These are phyloP conservation scores for Gillenia trifoliata DNA, from an alignment of 306 rosid species.

Conservation along the genomic window DNA sequence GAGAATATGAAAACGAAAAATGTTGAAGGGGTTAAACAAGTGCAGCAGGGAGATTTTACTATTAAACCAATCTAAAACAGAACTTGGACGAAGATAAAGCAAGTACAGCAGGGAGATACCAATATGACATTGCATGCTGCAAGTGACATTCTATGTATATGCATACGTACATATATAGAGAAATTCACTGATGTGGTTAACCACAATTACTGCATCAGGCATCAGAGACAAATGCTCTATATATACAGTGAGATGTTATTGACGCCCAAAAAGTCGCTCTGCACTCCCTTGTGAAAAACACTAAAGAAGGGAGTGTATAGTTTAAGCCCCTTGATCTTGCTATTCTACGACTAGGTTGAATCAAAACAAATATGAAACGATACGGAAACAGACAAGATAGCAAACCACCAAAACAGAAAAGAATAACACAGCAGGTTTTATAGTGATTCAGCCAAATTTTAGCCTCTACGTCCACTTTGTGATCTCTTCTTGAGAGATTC, in stretches of 20 bases:
- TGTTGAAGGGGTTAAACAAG: background rate
- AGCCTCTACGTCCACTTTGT: too few relatives aligned
- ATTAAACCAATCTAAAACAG: background rate
- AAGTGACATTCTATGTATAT: background rate
- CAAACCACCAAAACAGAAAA: too few relatives aligned
- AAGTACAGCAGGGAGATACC: background rate
- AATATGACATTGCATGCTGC: background rate
- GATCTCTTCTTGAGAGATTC: too few relatives aligned
- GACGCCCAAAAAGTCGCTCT: background rate
- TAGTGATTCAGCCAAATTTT: too few relatives aligned
- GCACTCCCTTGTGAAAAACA: background rate
- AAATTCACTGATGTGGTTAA: background rate
- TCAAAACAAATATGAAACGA: too few relatives aligned
- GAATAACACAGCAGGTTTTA: too few relatives aligned
- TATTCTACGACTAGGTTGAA: too few relatives aligned
- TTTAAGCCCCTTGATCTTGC: too few relatives aligned
- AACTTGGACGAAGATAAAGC: background rate
- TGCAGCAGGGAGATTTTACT: background rate
- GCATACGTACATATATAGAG: background rate
- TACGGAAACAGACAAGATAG: too few relatives aligned
- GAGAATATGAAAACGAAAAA: background rate
- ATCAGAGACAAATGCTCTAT: background rate
- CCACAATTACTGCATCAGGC: background rate
- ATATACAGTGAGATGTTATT: background rate
- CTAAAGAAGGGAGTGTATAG: too few relatives aligned